Conservation (phyloP, 108 stramenopile species). For the Cyclostephanos tholiformis region DNA sequence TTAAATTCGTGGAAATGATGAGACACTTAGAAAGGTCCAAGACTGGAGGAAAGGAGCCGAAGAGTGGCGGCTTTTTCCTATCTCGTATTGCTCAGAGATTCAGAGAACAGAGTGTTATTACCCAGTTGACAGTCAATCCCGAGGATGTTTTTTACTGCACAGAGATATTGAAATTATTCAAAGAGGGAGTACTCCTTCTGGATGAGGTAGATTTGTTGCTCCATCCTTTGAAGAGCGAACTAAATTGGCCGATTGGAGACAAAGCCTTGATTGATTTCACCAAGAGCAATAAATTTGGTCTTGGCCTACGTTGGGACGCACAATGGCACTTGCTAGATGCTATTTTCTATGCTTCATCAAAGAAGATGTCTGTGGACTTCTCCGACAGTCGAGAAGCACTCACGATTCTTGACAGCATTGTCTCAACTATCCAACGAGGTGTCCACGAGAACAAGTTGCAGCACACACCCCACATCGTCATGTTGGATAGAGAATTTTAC, state of each 20-base stretch:
- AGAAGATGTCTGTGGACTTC: slow-evolving; percentile 89
- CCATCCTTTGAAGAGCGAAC: slow-evolving; percentile 98
- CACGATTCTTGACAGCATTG: slow-evolving; percentile 81
- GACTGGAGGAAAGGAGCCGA: slow-evolving; percentile 40
- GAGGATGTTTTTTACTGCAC: slow-evolving; percentile 87
- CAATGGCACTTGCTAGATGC: slow-evolving; percentile 96
- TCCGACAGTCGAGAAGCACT: slow-evolving; percentile 86
- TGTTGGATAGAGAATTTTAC: slow-evolving; percentile 91
- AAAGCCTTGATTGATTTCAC: slow-evolving; percentile 98
- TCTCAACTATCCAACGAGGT: slow-evolving; percentile 81
- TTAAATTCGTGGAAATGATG: slow-evolving; percentile 98
- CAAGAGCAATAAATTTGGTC: slow-evolving; percentile 75
- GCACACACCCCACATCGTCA: slow-evolving; percentile 91
- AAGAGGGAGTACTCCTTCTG: slow-evolving; percentile 85
- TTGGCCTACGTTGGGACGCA: slow-evolving; percentile 94
- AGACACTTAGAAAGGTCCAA: slow-evolving; percentile 91
- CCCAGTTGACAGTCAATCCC: slow-evolving; percentile 76
- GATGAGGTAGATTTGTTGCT: slow-evolving; percentile 98
- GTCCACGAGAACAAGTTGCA: slow-evolving; percentile 82
- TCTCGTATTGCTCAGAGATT: slow-evolving; percentile 85
- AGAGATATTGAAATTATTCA: slow-evolving; percentile 92
- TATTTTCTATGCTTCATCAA: slow-evolving; percentile 70
- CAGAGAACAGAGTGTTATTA: slow-evolving; percentile 76
- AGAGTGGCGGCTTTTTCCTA: slow-evolving; percentile 61
- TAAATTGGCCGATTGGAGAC: slow-evolving; percentile 98